Evolutionary conservation across 2,329 filamentous ascomycete genomes (phyloP), one percentile per base, ranked within the genome.

Genomic region (Graphilbum fragrans): DNA sequence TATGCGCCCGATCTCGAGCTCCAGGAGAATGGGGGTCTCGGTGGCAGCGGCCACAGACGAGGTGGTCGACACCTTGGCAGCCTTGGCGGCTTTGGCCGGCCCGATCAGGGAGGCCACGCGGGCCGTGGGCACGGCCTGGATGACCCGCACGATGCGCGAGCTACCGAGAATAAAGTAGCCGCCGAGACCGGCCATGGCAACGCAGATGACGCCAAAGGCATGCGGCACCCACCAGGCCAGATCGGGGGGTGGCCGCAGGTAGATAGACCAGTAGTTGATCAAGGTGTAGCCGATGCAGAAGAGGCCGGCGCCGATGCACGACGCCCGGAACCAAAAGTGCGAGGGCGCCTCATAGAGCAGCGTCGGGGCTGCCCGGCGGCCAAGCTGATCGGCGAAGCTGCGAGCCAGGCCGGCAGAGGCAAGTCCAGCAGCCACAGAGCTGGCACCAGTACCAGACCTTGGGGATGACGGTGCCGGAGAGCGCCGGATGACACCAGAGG

Each of bases 331-430:
- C 58, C 69, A 67, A 43, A 71, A 70, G 52, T 83, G 78, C 1
- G 77, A 76, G 14, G 76, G 75, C 2, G 72, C 70, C 51, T 79
- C 66, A 62, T 82, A 86, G 35, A 86, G 64, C 3, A 72, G 58
- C 8, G 80, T 76, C 5, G 72, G 66, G 2, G 65, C 60, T n/a
- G 66, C 53, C 47, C 74, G 72, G 44, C 64, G 62, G 14, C 74
- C 70, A 31, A 85, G 66, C 45, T 66, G 69, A 46, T 69, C 68
- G 51, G 68, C 66, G 58, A 70, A 77, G 41, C 60, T 47, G 43
- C 47, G 44, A 20, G 42, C 7, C n/a, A n/a, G n/a, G 32, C 4
- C 32, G 14, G 32, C 16, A 23, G 35, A 9, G 20, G 11, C 17
- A 16, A n/a, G 6, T n/a, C 6, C 5, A 5, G 17, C 16, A 27